Evolutionary conservation across 1,284 basidiomycete genomes (phyloP), one percentile per base, ranked within the genome.

Genomic region (Thecaphora frezii): DNA sequence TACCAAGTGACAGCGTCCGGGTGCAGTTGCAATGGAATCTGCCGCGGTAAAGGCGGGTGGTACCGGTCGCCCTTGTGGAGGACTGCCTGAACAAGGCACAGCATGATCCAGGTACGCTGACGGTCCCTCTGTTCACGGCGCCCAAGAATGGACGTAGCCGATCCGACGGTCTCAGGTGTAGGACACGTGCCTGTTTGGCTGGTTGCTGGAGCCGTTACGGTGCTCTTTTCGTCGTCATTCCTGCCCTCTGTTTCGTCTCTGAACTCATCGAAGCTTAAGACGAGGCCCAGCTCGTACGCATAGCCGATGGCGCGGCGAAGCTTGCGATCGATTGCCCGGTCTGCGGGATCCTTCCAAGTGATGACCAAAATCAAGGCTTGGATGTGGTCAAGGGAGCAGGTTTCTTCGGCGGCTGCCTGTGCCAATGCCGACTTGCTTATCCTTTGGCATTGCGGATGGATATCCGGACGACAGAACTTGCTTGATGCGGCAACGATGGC

Each of bases 281-380:
- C 59, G 2, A 81, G 67, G 1, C 75, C 72, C 23, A 81, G 60
- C 56, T 80, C 77, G 52, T 79, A 78, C 1, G 78, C 81, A 51
- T 80, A 77, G 14, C 80, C 74, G 14, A 68, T 65, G 0, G 66
- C 71, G 28, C 64, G 41, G 18, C 77, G 77, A 0, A 79, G 67
- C 52, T 77, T 76, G 30, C 79, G 61, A 69, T 78, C 75, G 9
- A 71, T 69, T 2, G 77, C 77, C 9, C 69, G 67, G 47, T 82
- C 81, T 21, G 70, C 69, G 5, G 79, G 69, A 41, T 78, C 89
- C 79, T 85, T 88, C 90, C 90, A 92, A 76, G 91, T 91, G 36
- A 87, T 89, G 53, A 91, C 82, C 66, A 89, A 88, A 9, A 88
- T 86, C 76, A 90, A 88, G 25, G 89, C 88, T 78, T 92, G 90